Percentiles rank a stretch among this genome's conserved stretches.
Evolutionary conservation across 768 basidiomycete genomes (phyloP).

Genomic region (Pholiota conissans): DNA sequence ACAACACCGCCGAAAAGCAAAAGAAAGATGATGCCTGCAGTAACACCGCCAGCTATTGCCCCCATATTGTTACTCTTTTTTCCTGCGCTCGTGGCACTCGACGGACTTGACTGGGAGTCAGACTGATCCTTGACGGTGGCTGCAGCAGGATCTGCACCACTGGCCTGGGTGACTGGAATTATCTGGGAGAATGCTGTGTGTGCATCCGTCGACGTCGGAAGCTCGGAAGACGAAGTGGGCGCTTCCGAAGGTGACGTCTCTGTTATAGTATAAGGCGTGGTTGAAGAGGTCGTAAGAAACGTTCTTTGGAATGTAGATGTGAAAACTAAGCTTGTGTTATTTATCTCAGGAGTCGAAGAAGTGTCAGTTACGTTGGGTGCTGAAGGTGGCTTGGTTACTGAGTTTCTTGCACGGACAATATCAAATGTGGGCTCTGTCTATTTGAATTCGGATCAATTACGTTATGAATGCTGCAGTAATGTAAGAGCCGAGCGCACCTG

Average conservation of each 20-base stretch:
- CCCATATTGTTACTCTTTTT: conserved; percentile 29
- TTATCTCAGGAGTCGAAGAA: not conserved
- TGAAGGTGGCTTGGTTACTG: not conserved
- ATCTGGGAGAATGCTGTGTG: not conserved
- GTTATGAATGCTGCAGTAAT: not conserved
- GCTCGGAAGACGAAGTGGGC: not conserved
- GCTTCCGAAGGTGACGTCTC: not conserved
- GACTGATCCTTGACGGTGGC: not conserved
- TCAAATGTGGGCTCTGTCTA: not conserved
- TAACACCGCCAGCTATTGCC: conserved; percentile 48
- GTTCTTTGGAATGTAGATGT: not conserved
- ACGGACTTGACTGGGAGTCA: not conserved
- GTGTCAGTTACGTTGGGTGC: not conserved
- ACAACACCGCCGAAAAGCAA: conserved; percentile 26
- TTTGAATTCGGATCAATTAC: not conserved
- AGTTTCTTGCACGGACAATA: not conserved
- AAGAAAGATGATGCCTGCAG: conserved; percentile 38
- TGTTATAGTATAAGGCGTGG: not conserved
- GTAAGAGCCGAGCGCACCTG: not conserved
- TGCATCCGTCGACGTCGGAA: not conserved
- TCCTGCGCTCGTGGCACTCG: not conserved
- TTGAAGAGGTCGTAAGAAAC: not conserved
- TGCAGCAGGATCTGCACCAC: not conserved
- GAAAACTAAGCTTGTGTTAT: not conserved
- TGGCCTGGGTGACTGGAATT: not conserved